Evolutionary conservation across 176 grass and related monocot genomes (phyloP), one percentile per base, ranked within the genome.

Genomic region (Elaeis guineensis): DNA sequence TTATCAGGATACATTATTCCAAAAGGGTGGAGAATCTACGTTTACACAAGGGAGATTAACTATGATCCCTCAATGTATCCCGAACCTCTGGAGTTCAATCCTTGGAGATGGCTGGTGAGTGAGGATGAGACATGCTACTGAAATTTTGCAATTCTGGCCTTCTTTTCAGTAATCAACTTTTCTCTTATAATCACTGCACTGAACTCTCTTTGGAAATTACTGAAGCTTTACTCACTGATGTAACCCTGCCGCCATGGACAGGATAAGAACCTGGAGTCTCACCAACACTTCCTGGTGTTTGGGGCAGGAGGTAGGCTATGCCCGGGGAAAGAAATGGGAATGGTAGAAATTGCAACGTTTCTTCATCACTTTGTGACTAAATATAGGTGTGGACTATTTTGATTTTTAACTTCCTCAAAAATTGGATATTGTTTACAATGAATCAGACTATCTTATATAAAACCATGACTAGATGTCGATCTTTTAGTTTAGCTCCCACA

Each of bases 71-170:
- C 39, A 20, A 2, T 39, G n/a, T 68, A 68, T 54, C 65, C 65
- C 20, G 26, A 68, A 55, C 65, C 65, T 39, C 35, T 68, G 26
- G 21, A 55, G 16, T 68, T 68, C 51, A 68, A 68, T 39, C 65
- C 65, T 20, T 68, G 65, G 65, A 54, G 65, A 68, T 68, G 52
- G 51, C 19, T 68, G 65, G 65, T 68, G 21, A 68, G 51, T 5
- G 35, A 32, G 17, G 3, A 32, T 11, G 64, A 18, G 32, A 11
- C 32, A 9, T 35, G 32, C 32, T 35, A 35, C 6, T 11, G 32
- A 35, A 0, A 35, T 23, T 35, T 35, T 11, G 6, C 32, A 9
- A 35, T 35, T 35, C 7, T 35, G 1, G 1, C 7, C 32, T 35
- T 35, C 1, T 35, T 35, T 35, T 35, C 32, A 35, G 7, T 2